Evolutionary conservation across 2,329 filamentous ascomycete genomes (phyloP), one percentile per base, ranked within the genome.

Genomic region (Trichoderma harzianum): DNA sequence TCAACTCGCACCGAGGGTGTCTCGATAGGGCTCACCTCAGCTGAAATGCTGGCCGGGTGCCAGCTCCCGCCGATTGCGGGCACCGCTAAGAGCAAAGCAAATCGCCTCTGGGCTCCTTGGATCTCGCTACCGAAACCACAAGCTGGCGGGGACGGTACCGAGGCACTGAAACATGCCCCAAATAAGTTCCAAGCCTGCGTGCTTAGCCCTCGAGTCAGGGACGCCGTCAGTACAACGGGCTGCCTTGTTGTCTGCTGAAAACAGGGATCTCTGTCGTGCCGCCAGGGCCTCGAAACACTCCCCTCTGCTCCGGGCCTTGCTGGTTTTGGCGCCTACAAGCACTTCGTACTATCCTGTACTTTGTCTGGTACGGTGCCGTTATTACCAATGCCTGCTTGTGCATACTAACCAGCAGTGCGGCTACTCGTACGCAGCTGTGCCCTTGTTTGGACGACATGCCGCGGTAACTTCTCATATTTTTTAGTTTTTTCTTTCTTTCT

Each of bases 21-120:
- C 71, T 74, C 43, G 75, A 76, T 80, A 79, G 76, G 78, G 79
- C 79, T 81, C 79, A 82, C 79, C 79, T 82, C 80, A 82, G 80
- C 80, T 81, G 80, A 80, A 79, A 28, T 28, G 16, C 64, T 34
- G 47, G 26, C 68, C 47, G 51, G 61, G 34, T 69, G 61, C 68
- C 67, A 72, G 62, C 53, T 72, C 71, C 71, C 71, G 61, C 71
- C 68, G 68, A 30, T 70, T 70, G 71, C 68, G 71, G 71, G 71
- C 61, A 70, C 71, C 66, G 66, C 66, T 69, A 69, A 43, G 36
- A 69, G 16, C 18, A 53, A 61, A 69, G 66, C 66, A 60, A 69
- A 60, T 51, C 66, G 66, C 66, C 66, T 69, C 66, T 69, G 66
- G 55, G 39, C 55, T 61, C 62, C 62, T 47, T 67, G 70, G 65